Percentiles rank a stretch among this genome's conserved stretches.
These are phyloP conservation scores for Oenanthe javanica DNA, from an alignment of 140 eudicot genomes.

Conservation along the genomic window DNA sequence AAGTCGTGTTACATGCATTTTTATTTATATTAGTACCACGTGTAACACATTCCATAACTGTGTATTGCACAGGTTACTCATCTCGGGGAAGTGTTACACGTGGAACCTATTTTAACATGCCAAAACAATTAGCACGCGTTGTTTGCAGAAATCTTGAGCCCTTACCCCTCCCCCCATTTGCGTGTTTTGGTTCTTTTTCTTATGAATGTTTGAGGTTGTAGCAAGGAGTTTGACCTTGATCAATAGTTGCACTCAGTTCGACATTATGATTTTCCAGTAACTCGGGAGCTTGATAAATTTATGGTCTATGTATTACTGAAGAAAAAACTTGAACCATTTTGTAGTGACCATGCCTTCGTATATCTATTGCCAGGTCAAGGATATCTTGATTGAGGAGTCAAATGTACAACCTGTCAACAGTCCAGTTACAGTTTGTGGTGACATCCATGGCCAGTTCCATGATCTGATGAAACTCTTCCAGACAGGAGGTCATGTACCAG, in stretches of 20 bases:
- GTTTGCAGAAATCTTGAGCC: background rate
- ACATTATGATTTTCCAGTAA: background rate
- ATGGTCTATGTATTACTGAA: background rate
- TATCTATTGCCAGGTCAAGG: conserved; percentile 37
- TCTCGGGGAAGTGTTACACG: background rate
- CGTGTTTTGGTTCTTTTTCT: background rate
- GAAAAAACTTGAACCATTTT: background rate
- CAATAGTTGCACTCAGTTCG: background rate
- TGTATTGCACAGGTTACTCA: background rate
- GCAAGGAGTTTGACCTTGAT: background rate
- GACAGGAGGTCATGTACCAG: conserved; percentile 69
- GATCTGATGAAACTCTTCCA: conserved; percentile 64
- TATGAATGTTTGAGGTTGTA: background rate
- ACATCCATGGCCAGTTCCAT: conserved; percentile 74
- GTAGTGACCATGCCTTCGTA: background rate
- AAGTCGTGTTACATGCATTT: background rate
- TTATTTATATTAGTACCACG: background rate
- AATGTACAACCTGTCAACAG: conserved; percentile 81
- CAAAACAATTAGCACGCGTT: background rate
- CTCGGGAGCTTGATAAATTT: background rate
- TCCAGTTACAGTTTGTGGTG: conserved; percentile 82
- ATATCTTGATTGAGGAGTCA: conserved; percentile 58
- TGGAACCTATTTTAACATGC: background rate
- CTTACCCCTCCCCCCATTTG: background rate
- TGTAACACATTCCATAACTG: background rate